Base-by-base conservation (phyloP, 768 basidiomycete species). In the Pleurotus eryngii region DNA sequence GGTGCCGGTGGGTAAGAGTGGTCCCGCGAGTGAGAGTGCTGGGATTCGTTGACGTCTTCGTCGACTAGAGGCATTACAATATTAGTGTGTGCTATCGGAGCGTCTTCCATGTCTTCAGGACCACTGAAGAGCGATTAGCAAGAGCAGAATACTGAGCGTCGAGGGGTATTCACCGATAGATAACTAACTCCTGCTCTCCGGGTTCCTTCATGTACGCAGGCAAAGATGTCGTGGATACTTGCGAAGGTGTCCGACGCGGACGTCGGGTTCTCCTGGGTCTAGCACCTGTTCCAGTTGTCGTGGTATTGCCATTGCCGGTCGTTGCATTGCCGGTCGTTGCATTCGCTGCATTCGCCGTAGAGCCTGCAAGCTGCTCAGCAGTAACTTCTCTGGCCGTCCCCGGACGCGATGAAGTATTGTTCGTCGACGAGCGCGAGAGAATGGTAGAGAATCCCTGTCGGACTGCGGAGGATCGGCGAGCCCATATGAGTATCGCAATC, bases 171-270 rank as follows among this genome's bases (percentile, higher is more conserved):
- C 53, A 81, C 76, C 80, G 74, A 55, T 76, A 73, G 51, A 93
- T 83, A 4, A 93, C 91, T 26, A 93, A 76, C 67, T 93, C 91
- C 39, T 86, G 77, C 48, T 91, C 91, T 14, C 90, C 90, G 0
- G 91, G 89, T 59, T 93, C 90, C 70, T 91, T 91, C 74, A 82
- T 89, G 63, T 93, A 93, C 26, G 78, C 82, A 4, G 91, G 91
- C 27, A 93, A 68, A 4, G 87, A 90, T 26, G 80, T 82, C 6
- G 89, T 90, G 4, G 89, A 90, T 51, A 92, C 84, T 67, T 91
- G 89, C 46, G 89, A 91, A 3, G 91, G 87, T 4, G 89, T 91
- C 38, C 88, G 78, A 35, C 78, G 70, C 5, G 73, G 73, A 49
- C 81, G 73, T 22, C 86, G 72, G 27, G 72, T 68, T 51, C 78